Conservation (phyloP, 371 early-diverging fungal genomes). For the Funneliformis caledonium region DNA sequence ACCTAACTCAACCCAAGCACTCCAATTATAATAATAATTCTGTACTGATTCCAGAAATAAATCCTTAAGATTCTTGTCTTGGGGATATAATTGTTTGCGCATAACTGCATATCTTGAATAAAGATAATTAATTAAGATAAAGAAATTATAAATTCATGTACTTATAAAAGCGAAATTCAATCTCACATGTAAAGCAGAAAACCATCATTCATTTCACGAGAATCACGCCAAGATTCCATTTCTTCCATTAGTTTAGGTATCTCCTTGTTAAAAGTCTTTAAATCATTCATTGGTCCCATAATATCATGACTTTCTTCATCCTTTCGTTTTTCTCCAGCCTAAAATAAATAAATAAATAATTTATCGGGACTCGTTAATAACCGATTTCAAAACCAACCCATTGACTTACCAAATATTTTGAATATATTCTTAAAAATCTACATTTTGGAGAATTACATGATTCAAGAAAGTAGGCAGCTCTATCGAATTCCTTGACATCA, state of each 20-base stretch:
- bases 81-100: constrained; percentile 52
- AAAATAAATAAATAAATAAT: constrained; percentile 11
- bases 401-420: constrained; percentile 63
- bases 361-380: background rate
- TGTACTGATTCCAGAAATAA: constrained; percentile 68
- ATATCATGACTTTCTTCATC: constrained; percentile 65
- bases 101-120: constrained; percentile 61
- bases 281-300: constrained; percentile 56
- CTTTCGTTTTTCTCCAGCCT: constrained; percentile 67
- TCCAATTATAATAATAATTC: constrained; percentile 85
- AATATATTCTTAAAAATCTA: constrained; percentile 70
- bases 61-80: constrained; percentile 56
- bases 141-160: background rate
- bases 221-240: constrained; percentile 50
- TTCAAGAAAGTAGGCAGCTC: constrained; percentile 58
- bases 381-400: background rate
- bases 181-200: constrained; percentile 72
- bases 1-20: constrained; percentile 86
- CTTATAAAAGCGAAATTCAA: background rate
- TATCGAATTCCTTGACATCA: constrained; percentile 72
- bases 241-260: constrained; percentile 56
- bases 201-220: constrained; percentile 57
- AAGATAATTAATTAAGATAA: background rate
- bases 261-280: constrained; percentile 55
- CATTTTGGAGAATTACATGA: constrained; percentile 56